These are phyloP conservation scores for Kodamaea fungicola DNA, from an alignment of 1,139 yeast species.

Conservation along the genomic window DNA sequence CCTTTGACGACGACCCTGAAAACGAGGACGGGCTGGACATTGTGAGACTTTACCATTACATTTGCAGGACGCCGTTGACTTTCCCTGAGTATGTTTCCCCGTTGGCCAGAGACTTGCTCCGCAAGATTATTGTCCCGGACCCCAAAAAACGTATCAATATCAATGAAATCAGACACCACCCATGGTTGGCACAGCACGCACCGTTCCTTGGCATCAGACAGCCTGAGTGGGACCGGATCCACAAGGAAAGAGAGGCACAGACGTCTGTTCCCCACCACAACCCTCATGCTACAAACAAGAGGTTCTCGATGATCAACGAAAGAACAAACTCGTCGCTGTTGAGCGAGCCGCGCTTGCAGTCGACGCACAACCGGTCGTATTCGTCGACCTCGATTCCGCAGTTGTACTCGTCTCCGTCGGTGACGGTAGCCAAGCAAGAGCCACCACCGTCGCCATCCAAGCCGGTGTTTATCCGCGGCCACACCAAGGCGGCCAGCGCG, in stretches of 20 bases:
- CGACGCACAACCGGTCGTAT: conserved; percentile 38
- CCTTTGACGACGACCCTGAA: conserved; percentile 95
- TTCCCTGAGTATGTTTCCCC: conserved; percentile 95
- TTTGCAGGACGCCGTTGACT: conserved; percentile 85
- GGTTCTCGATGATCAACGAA: conserved; percentile 47
- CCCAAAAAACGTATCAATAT: conserved; percentile 76
- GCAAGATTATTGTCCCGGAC: conserved; percentile 81
- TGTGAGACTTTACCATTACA: conserved; percentile 84
- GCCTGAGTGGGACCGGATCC: conserved; percentile 79
- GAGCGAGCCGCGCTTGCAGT: conserved; percentile 5
- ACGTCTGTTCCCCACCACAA: conserved; percentile 1
- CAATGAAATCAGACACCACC: conserved; percentile 70
- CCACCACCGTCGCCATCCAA: conserved; percentile 18
- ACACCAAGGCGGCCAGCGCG: conserved; percentile 34
- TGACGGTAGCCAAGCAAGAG: conserved; percentile 33
- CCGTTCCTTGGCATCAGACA: conserved; percentile 82
- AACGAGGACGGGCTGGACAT: conserved; percentile 97
- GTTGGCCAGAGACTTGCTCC: conserved; percentile 82
- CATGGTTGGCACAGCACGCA: conserved; percentile 83
- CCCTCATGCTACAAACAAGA: conserved; percentile 22
- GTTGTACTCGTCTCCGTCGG: conserved; percentile 51
- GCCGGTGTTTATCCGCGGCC: conserved; percentile 23
- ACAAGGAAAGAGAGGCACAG: conserved; percentile 26
- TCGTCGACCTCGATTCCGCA: conserved; percentile 39
- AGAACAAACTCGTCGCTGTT: conserved; percentile 38